phyloP scores from a whole-genome alignment of 495 filamentous ascomycete genomes.

The Penicillium atrosanguineum region DNA sequence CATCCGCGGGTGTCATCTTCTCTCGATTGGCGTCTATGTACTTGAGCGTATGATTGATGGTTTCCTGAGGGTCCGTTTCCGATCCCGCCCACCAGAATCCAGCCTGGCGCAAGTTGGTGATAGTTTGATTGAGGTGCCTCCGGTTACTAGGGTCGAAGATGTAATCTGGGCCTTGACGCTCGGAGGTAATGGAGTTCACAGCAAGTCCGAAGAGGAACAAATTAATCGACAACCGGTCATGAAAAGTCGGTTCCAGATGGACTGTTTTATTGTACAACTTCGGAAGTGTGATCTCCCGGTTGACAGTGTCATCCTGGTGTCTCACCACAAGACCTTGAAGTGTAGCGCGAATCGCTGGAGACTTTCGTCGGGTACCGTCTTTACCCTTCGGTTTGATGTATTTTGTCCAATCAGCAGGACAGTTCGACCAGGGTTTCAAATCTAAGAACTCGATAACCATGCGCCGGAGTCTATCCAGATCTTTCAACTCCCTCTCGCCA shows the following conservation, averaged over 20 bases:
- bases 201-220: conserved; percentile 77
- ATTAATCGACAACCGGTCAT: conserved; percentile 81
- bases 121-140: conserved; percentile 59
- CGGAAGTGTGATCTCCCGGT: conserved; percentile 62
- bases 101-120: conserved; percentile 79
- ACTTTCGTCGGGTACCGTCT: conserved; percentile 53
- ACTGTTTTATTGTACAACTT: conserved; percentile 67
- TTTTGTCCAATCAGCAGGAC: conserved; percentile 61
- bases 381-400: conserved; percentile 68
- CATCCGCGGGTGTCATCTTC: conserved; percentile 57
- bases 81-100: conserved; percentile 89
- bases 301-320: conserved; percentile 68
- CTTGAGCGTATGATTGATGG: conserved; percentile 59
- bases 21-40: conserved; percentile 59
- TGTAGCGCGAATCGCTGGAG: conserved; percentile 62
- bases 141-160: conserved; percentile 77
- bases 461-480: conserved; percentile 70
- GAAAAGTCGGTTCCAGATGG: conserved; percentile 74
- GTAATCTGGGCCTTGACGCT: conserved; percentile 79
- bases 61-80: conserved; percentile 57
- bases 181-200: conserved; percentile 86
- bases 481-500: conserved; percentile 58
- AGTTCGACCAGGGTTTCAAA: conserved; percentile 72
- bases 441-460: conserved; percentile 70
- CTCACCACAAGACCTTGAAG: conserved; percentile 79